Conservation (phyloP, 176 grass and related monocot species). For the Triticum timopheevii region DNA sequence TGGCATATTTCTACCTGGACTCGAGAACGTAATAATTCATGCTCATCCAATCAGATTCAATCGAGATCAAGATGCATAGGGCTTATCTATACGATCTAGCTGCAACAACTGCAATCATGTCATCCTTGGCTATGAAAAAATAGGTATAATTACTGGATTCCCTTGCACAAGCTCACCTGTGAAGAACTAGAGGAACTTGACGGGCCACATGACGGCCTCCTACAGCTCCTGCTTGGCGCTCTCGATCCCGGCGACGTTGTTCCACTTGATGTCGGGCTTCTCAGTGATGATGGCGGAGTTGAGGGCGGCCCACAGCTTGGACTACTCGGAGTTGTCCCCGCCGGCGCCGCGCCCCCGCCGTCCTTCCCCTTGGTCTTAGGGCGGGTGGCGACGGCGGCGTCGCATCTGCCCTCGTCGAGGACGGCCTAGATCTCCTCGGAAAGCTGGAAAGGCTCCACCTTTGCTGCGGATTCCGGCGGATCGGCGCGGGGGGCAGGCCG, state of each 20-base stretch:
- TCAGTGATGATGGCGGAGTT: slow-evolving; percentile 94
- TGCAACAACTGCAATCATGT: too few species aligned
- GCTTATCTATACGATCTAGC: too few species aligned
- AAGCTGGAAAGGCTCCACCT: slow-evolving; percentile 18
- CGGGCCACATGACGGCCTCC: slow-evolving; percentile 91
- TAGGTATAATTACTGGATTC: too few species aligned
- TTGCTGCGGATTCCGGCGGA: slow-evolving; percentile 33
- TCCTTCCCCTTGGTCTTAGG: slow-evolving; percentile 97
- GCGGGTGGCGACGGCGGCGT: slow-evolving; percentile 74
- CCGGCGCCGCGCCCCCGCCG: slow-evolving; percentile 56
- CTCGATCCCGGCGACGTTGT: slow-evolving; percentile 87
- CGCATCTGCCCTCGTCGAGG: slow-evolving; percentile 74
- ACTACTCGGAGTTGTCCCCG: slow-evolving; percentile 84
- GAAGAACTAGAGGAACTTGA: slow-evolving; percentile 99
- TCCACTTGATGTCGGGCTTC: slow-evolving; percentile 98
- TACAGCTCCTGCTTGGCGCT: slow-evolving; percentile 94
- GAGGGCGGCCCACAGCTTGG: slow-evolving; percentile 79
- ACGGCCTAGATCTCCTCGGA: slow-evolving; percentile 92
- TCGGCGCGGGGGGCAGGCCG: too few species aligned
- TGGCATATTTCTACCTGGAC: too few species aligned
- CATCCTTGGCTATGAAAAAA: too few species aligned
- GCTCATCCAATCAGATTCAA: too few species aligned
- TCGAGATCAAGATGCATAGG: too few species aligned
- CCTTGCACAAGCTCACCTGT: slow-evolving; percentile 49
- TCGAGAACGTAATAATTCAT: too few species aligned